Conservation (phyloP, 306 rosid species). For the Calophaca sinica region DNA sequence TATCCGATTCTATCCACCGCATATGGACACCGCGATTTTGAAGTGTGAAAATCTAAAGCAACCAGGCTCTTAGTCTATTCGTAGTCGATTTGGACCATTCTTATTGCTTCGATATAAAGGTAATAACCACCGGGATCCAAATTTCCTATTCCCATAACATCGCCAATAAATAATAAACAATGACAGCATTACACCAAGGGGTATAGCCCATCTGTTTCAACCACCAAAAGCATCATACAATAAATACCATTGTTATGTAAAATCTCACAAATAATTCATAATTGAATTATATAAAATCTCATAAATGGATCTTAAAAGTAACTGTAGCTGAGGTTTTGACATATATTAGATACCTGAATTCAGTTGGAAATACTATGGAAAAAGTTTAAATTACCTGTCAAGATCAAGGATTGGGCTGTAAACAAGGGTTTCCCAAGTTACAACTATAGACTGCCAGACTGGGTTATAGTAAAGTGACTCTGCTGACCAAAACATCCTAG, state of each 20-base stretch:
- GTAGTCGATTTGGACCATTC: slow-evolving; percentile 60
- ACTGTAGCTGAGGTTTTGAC: neutral
- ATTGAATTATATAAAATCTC: neutral
- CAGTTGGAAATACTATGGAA: slow-evolving; percentile 1
- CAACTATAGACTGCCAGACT: slow-evolving; percentile 80
- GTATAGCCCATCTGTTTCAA: slow-evolving; percentile 91
- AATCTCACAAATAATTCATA: slow-evolving; percentile 6
- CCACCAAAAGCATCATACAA: slow-evolving; percentile 16
- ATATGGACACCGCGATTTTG: no score
- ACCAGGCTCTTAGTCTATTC: slow-evolving; percentile 62
- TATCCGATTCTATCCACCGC: no score
- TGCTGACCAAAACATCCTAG: slow-evolving; percentile 97
- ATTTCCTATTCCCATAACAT: slow-evolving; percentile 78
- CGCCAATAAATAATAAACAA: slow-evolving; percentile 81
- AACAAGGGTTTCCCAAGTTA: slow-evolving; percentile 90
- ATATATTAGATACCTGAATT: slow-evolving; percentile 11
- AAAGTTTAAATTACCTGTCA: slow-evolving; percentile 70
- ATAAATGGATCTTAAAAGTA: neutral
- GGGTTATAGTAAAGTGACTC: slow-evolving; percentile 95
- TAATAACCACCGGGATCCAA: slow-evolving; percentile 70
- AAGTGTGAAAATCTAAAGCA: no score
- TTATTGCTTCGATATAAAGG: slow-evolving; percentile 71
- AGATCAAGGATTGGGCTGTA: slow-evolving; percentile 94
- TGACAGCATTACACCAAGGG: slow-evolving; percentile 58
- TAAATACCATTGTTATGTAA: neutral